phyloP scores from a whole-genome alignment of 306 rosid species.

The Lotus japonicus region DNA sequence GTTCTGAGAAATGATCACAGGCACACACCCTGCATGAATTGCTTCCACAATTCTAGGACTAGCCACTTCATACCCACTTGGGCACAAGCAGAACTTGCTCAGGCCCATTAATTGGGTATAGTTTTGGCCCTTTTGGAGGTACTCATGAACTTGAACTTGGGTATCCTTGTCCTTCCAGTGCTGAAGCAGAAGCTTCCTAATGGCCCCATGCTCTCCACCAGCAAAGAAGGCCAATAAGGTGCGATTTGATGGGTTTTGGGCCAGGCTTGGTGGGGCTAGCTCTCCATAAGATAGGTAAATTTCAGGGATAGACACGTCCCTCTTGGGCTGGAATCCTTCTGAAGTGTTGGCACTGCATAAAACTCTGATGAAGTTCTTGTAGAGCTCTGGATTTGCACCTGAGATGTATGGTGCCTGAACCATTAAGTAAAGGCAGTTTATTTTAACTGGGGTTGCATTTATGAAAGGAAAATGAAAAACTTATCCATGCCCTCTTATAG shows the following conservation, averaged over 20 bases:
- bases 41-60: slow-evolving; percentile 84
- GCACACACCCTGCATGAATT: slow-evolving; percentile 61
- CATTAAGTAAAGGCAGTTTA: slow-evolving; percentile 4
- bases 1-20: slow-evolving; percentile 49
- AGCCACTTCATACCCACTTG: slow-evolving; percentile 80
- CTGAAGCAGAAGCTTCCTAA: slow-evolving; percentile 30
- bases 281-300: slow-evolving; percentile 38
- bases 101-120: slow-evolving; percentile 50
- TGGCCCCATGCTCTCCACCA: slow-evolving; percentile 54
- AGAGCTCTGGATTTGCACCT: slow-evolving; percentile 38
- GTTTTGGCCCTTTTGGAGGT: slow-evolving; percentile 38
- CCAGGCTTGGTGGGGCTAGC: slow-evolving; percentile 36
- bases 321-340: slow-evolving; percentile 54
- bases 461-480: neutral
- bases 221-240: slow-evolving; percentile 56
- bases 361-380: slow-evolving; percentile 44
- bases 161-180: slow-evolving; percentile 64
- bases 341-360: slow-evolving; percentile 68
- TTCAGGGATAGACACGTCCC: slow-evolving; percentile 64
- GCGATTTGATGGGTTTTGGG: slow-evolving; percentile 37
- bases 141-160: slow-evolving; percentile 57
- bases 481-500: too few species aligned
- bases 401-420: slow-evolving; percentile 59
- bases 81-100: slow-evolving; percentile 72
- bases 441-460: neutral